Evolutionary conservation across 345 rosid species (phyloP), one percentile per base, ranked within the genome.

Genomic region (Stellera chamaejasme): DNA sequence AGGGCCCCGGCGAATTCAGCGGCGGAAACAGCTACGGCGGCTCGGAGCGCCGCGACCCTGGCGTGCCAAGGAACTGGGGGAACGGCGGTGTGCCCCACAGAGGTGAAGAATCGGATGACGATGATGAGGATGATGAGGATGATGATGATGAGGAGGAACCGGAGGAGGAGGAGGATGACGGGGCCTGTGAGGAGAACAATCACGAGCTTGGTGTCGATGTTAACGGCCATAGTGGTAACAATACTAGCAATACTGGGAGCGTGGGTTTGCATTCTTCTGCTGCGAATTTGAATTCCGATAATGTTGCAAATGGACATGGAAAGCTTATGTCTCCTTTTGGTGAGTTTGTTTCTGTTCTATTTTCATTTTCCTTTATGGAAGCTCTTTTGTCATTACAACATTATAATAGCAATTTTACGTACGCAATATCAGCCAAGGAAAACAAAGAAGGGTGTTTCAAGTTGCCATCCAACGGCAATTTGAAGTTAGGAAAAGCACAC

Each of bases 221-320:
- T 52, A 60, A 46, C 60, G 61, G 58, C 48, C 58, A 60, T 26
- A 51, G 46, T 53, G 69, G 61, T 19, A 39, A 51, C 15, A 56
- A 52, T 48, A 55, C 52, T 14, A 65, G 52, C 59, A 58, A 26
- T 44, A 53, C 60, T 58, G 48, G 55, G 62, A 63, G 27, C 19
- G 36, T 46, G 16, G 61, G 27, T 48, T 52, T 46, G 55, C 63
- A 39, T 69, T 43, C 59, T n/a, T 43, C 59, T n/a, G 61, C 49
- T 46, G 65, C 59, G 48, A 16, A 48, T 56, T 65, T 25, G 16
- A 62, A 52, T 48, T 10, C 59, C 32, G 47, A 67, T 44, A 67
- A 68, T 49, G 66, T 62, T 36, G 79, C 78, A 47, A 75, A 78
- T 60, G 79, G 71, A 50, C 80, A 76, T 56, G 50, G 66, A 7